Evolutionary conservation across 306 rosid species (phyloP), one percentile per base, ranked within the genome.

Genomic region (Cucurbita moschata): DNA sequence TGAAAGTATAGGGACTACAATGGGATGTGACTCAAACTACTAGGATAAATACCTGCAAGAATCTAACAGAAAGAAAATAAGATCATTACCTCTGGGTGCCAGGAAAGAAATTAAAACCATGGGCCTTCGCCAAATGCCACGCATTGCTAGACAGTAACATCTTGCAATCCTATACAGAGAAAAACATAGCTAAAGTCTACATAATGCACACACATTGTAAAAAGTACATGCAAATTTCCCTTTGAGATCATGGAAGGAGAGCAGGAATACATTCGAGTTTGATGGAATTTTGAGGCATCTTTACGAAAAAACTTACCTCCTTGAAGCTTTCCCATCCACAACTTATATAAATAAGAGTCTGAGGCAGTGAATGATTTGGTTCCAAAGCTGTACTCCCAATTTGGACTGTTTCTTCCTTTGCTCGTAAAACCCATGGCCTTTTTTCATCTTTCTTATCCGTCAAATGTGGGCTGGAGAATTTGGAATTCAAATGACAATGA

Each of bases 261-360:
- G 8, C 40, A 21, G 54, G 37, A 66, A 43, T 10, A 12, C 72
- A 44, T 18, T 43, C 5, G 55, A 10, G 10, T 21, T 43, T 43
- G 5, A 66, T 19, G 38, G 72, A 58, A 56, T 54, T 51, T 37
- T 15, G n/a, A 40, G 19, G 23, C 72, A 18, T 35, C 30, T 42
- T 21, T 69, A n/a, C 46, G 61, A 19, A 15, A 26, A 38, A 11
- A 79, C 63, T 60, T 85, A 94, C 98, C 97, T 94, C 89, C 84
- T 90, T 94, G 86, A 94, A 94, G 82, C 96, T 94, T 86, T 93
- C 96, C 98, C 98, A 94, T 77, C 98, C 98, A 76, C 98, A 94
- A 78, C 98, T 94, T 79, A 94, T 90, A 74, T 93, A 93, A 77
- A 94, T 86, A 69, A 94, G 97, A 64, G 95, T 94, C 80, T 87